Conservation (phyloP, 345 rosid genomes). For the Rhodomyrtus tomentosa region DNA sequence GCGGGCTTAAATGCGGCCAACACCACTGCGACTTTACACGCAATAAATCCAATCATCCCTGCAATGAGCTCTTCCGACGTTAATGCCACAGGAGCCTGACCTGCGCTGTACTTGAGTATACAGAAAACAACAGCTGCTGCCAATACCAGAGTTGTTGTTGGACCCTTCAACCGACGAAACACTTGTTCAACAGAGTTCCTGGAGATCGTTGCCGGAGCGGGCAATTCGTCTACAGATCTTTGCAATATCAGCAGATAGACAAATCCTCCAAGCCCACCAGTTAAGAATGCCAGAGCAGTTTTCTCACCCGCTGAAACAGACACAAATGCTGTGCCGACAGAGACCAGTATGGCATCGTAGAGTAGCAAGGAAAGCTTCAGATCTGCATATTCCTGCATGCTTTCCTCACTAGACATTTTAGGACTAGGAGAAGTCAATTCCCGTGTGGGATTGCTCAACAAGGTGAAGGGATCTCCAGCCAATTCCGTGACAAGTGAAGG, state of each 20-base stretch:
- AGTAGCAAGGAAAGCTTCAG: conserved; percentile 63
- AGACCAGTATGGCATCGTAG: conserved; percentile 36
- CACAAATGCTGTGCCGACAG: conserved; percentile 28
- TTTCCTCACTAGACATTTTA: conserved; percentile 40
- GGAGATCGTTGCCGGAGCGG: conserved; percentile 26
- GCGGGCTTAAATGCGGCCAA: conserved; percentile 71
- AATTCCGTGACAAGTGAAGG: conserved; percentile 30
- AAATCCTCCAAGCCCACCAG: conserved; percentile 67
- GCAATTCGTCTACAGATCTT: conserved; percentile 62
- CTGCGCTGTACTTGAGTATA: conserved; percentile 25
- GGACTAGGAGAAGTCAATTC: conserved; percentile 10
- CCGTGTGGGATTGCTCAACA: conserved; percentile 12
- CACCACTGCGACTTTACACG: conserved; percentile 74
- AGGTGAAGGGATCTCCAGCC: conserved; percentile 19
- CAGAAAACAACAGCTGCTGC: conserved; percentile 29
- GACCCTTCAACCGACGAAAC: conserved; percentile 25
- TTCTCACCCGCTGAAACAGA: conserved; percentile 32
- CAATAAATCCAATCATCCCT: conserved; percentile 77
- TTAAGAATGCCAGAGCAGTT: conserved; percentile 50
- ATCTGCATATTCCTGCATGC: conserved; percentile 78
- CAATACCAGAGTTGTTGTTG: conserved; percentile 30
- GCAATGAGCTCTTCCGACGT: conserved; percentile 56
- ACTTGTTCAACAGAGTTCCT: conserved; percentile 4
- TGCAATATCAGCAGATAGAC: conserved; percentile 58
- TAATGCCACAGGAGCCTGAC: conserved; percentile 18